phyloP scores from a whole-genome alignment of 2,329 filamentous ascomycete genomes.

The Botrytis byssoidea region DNA sequence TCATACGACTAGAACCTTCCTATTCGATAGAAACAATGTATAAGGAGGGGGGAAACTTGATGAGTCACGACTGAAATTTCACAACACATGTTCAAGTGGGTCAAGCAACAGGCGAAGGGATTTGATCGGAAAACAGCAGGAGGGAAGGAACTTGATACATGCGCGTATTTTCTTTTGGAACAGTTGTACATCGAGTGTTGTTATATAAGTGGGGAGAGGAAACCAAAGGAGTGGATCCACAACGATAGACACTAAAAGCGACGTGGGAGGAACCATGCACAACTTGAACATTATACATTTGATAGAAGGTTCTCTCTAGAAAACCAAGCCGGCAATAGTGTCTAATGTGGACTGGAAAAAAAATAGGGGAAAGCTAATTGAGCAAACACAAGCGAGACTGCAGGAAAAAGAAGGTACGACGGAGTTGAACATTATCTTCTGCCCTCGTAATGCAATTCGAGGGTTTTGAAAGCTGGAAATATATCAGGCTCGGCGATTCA shows the following conservation, averaged over 20 bases:
- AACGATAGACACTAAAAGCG: rapidly evolving
- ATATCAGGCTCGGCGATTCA: neutral
- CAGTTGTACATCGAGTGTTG: neutral
- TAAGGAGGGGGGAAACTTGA: neutral
- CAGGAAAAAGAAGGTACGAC: neutral
- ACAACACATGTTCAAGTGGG: neutral
- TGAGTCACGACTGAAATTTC: no score
- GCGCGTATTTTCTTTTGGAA: neutral
- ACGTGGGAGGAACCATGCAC: neutral
- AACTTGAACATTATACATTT: neutral
- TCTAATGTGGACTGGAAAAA: rapidly evolving
- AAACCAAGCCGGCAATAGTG: rapidly evolving
- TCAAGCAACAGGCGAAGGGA: neutral
- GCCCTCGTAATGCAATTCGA: no score
- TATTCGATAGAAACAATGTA: neutral
- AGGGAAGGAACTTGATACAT: neutral
- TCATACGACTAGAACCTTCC: rapidly evolving
- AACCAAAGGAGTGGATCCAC: rapidly evolving
- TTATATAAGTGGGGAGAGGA: neutral
- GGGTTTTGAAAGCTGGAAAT: neutral
- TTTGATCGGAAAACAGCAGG: neutral
- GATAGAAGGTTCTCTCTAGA: no score
- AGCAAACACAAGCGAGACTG: neutral
- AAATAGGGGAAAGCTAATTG: neutral
- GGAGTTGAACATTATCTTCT: neutral